Evolutionary conservation across 2,329 filamentous ascomycete species (phyloP), one percentile per base, ranked within the genome.

Genomic region (Aplosporella prunicola): DNA sequence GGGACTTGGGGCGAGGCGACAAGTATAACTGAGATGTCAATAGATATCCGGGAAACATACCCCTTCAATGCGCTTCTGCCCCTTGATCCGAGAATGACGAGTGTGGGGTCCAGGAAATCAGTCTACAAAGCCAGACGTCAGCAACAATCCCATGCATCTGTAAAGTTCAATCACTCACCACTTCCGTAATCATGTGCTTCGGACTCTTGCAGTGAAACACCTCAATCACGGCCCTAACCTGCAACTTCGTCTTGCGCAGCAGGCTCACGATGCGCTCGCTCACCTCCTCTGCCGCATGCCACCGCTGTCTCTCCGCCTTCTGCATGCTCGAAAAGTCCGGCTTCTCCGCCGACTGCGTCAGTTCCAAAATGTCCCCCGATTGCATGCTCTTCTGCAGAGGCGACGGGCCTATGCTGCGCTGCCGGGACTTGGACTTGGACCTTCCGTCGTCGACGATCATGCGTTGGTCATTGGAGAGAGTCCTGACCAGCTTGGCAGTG

Each of bases 201-300:
- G 91, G 87, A 53, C 84, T 95, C 70, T 95, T 96, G 78, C 91
- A 96, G 62, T 96, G 91, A 47, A 98, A 81, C 18, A 96, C 89
- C 62, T 98, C 91, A 22, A 98, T 81, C 34, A 94, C 86, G 32
- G 95, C 83, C 41, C 87, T 78, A 32, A 95, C 88, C 58, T 98
- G 89, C 41, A 98, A 68, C 46, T 83, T 77, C 1, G 91, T 98
- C 69, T 93, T 94, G 43, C 89, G 75, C 42, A 98, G 64, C 30
- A 96, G 66, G 47, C 80, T 82, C n/a, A 91, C 74, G 37, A 93
- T 85, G 22, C 82, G 76, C 39, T 89, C 76, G 1, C 85, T 88
- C 43, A 98, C 87, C 40, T 81, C 77, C 45, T 86, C 76, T n/a
- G 89, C 76, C 0, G 87, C 87, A 49, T 78, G 76, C 40, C 79